Evolutionary conservation across 2,329 filamentous ascomycete species (phyloP).

Genomic region (Aspergillus sp.): DNA sequence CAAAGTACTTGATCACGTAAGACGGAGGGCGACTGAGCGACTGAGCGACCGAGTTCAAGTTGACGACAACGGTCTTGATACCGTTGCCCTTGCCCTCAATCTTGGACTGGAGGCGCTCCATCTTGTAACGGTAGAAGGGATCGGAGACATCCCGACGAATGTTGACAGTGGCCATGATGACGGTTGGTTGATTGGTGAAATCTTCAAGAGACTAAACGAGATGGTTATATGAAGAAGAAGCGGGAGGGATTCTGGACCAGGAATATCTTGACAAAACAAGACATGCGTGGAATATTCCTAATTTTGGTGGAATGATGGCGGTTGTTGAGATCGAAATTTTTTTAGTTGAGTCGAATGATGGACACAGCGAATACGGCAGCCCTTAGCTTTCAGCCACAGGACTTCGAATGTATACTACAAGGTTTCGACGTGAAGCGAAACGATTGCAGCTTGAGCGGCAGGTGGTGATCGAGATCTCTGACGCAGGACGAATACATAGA

Average conservation of each 20-base stretch:
- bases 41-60: conserved; percentile 88
- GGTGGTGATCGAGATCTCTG: conserved; percentile 91
- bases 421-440: conserved; percentile 95
- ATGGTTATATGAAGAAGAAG: conserved; percentile 32
- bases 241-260: conserved; percentile 47
- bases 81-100: conserved; percentile 99
- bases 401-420: conserved; percentile 85
- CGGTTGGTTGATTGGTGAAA: conserved; percentile 39
- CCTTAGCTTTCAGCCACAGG: conserved; percentile 75
- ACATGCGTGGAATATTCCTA: conserved; percentile 56
- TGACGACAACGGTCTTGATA: conserved; percentile 98
- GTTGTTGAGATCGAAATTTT: conserved; percentile 27
- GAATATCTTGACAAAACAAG: conserved; percentile 53
- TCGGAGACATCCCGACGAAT: conserved; percentile 97
- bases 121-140: conserved; percentile 99
- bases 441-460: conserved; percentile 92
- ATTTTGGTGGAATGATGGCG: conserved; percentile 36
- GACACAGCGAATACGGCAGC: conserved; percentile 31
- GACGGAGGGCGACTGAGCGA: conserved; percentile 88
- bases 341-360: conserved; percentile 16
- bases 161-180: conserved; percentile 95
- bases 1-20: conserved; percentile 99
- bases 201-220: conserved; percentile 33
- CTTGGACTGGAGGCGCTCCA: conserved; percentile 98
- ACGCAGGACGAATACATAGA: conserved; percentile 99